Percentiles rank a stretch among this genome's conserved stretches.
These are phyloP conservation scores for Cercospora zeae-maydis DNA, from an alignment of 2,329 filamentous ascomycete genomes.

Conservation along the genomic window DNA sequence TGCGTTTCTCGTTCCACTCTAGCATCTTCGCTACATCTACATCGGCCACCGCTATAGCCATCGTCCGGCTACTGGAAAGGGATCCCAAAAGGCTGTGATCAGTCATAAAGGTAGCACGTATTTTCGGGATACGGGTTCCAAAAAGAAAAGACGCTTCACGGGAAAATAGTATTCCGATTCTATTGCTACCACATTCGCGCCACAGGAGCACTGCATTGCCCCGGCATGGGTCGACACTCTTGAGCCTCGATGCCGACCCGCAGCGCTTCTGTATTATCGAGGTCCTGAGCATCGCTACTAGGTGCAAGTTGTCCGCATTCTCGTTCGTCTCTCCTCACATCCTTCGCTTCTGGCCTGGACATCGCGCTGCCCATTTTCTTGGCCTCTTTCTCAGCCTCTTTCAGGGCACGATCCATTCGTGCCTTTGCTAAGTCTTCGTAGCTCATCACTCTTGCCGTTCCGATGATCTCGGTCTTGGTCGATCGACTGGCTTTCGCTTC, in stretches of 20 bases:
- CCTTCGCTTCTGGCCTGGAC: not conserved
- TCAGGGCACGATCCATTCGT: no score
- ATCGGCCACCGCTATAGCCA: not conserved
- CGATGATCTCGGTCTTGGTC: no score
- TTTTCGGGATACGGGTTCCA: not conserved
- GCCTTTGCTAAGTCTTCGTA: no score
- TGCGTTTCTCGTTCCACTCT: not conserved
- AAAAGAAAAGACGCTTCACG: not conserved
- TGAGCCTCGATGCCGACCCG: not conserved
- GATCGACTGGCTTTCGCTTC: no score
- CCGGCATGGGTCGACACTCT: not conserved
- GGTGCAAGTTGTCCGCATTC: no score
- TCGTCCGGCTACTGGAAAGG: not conserved
- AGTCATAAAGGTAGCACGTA: not conserved
- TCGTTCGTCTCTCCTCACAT: no score
- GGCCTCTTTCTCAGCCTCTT: no score
- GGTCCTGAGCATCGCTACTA: not conserved
- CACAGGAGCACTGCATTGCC: no score
- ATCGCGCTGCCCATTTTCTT: not conserved
- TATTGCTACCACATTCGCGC: no score
- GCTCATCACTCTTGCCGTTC: no score
- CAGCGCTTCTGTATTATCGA: not conserved
- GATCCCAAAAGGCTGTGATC: not conserved
- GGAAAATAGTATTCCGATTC: not conserved
- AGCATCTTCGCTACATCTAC: not conserved